Base-by-base conservation (phyloP, 2,329 filamentous ascomycete species). In the Incumbomyces delicatus region DNA sequence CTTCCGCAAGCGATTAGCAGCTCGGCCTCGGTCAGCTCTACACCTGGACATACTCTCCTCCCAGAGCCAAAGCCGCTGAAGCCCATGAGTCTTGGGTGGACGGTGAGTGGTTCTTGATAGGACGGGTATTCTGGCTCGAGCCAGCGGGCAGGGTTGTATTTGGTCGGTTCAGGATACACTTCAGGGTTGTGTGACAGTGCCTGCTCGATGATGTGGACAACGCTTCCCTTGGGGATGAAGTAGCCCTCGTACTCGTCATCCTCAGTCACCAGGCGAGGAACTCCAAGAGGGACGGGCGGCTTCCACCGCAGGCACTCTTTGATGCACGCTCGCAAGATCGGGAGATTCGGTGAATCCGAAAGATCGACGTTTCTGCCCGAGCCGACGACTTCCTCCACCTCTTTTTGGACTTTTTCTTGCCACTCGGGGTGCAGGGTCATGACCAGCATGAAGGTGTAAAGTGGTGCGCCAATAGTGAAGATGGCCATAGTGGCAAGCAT, bases 361-460 rank as follows among this genome's bases (percentile, higher is more conserved):
- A 64, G 64, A 12, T 51, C 58, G 1, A 63, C 63, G 8, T 58
- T 58, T 12, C 64, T 56, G 17, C 63, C 58, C 3, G 54, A 54
- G 2, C 72, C 72, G 10, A 76, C 64, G 1, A 75, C 67, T 2
- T 58, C 53, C 48, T 78, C 74, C 11, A 78, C 57, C 39, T 70
- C 63, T 6, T 58, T 60, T 50, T 68, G 68, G 0, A 69, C 72
- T 51, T 74, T 76, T 13, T 53, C 52, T 46, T 75, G 72, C 41
- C 75, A 70, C 7, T 70, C 66, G 0, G 70, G 71, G 31, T 71
- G 71, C n/a, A 74, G 63, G 10, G 65, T 67, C 57, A 77, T 77
- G 5, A 34, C 18, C 10, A 43, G 30, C 3, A 14, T 48, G 39
- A 42, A 39, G 20, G 36, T 29, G 29, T 47, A 20, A 3, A 50